Evolutionary conservation across 768 basidiomycete genomes (phyloP), one percentile per base, ranked within the genome.

Genomic region (Auricularia sp.): DNA sequence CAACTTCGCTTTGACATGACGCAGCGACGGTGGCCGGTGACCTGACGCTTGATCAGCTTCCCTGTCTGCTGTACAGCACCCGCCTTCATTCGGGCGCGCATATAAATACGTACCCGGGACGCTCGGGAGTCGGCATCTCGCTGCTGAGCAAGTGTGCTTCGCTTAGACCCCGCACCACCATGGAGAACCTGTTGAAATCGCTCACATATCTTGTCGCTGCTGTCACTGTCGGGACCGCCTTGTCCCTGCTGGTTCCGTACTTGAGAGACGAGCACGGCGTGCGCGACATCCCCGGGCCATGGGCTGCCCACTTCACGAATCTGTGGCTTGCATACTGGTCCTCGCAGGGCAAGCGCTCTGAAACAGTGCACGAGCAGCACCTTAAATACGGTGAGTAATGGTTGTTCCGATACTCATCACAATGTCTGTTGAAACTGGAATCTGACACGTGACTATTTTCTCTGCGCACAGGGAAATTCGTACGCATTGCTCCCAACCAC

Each of bases 401-500:
- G 29, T 29, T 29, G 29, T 36, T 34, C 44, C 3, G 23, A 7
- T 8, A 3, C 36, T 34, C 44, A 11, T 53, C 44, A n/a, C 21
- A 36, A 23, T 59, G n/a, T 36, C 35, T 29, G 29, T 29, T 29
- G 29, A 29, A 29, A 29, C 29, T 29, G 29, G 35, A 18, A 12
- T 29, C 64, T 53, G 42, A 53, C 61, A 35, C 14, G 61, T 21
- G 63, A 53, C 18, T 14, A 4, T 34, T 14, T 58, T 29, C 29
- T 29, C 29, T 29, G 29, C 29, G 21, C 36, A 5, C 65, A 88
- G 87, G 87, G 33, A 81, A 81, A 8, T 75, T 89, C 62, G 85
- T 88, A 18, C 85, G 88, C 67, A 75, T 90, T 65, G 87, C 87
- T 0, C 90, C 90, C 0, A 87, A 89, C 69, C 87, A 91, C 68